phyloP scores from a whole-genome alignment of 495 filamentous ascomycete genomes.

The Lophiotrema nucula region DNA sequence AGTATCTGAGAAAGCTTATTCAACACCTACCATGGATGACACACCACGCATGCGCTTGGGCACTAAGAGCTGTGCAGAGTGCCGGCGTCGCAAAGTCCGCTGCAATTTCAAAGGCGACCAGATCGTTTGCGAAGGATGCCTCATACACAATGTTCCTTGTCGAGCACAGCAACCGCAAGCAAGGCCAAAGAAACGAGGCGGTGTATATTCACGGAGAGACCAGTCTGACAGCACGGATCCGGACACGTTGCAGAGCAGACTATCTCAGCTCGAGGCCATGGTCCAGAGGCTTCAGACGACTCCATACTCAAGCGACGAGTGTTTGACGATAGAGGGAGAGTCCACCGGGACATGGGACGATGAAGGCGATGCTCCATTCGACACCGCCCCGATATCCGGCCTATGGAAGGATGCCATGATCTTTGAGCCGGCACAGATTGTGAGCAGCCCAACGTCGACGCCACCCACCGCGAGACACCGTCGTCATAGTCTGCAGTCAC shows the following conservation, averaged over 20 bases:
- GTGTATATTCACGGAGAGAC: too few relatives aligned
- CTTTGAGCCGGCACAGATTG: neutral
- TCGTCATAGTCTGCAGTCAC: neutral
- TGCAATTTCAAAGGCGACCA: neutral
- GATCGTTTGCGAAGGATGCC: neutral
- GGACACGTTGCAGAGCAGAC: too few relatives aligned
- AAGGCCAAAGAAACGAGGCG: neutral
- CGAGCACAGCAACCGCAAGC: neutral
- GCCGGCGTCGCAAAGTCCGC: neutral
- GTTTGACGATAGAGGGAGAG: neutral
- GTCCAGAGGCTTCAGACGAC: too few relatives aligned
- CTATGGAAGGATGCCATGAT: neutral
- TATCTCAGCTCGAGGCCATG: too few relatives aligned
- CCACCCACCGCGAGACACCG: neutral
- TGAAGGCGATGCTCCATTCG: neutral
- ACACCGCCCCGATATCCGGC: neutral
- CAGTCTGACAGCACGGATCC: too few relatives aligned
- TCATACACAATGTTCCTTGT: neutral
- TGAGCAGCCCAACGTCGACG: too few relatives aligned
- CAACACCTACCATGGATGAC: neutral
- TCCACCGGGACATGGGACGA: neutral
- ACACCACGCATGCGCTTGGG: slow-evolving; percentile 8
- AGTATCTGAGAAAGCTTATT: too few relatives aligned
- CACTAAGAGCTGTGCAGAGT: slow-evolving; percentile 5
- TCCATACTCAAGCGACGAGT: neutral